phyloP scores from a whole-genome alignment of 2,329 filamentous ascomycete genomes.

The Fusarium scirpi region DNA sequence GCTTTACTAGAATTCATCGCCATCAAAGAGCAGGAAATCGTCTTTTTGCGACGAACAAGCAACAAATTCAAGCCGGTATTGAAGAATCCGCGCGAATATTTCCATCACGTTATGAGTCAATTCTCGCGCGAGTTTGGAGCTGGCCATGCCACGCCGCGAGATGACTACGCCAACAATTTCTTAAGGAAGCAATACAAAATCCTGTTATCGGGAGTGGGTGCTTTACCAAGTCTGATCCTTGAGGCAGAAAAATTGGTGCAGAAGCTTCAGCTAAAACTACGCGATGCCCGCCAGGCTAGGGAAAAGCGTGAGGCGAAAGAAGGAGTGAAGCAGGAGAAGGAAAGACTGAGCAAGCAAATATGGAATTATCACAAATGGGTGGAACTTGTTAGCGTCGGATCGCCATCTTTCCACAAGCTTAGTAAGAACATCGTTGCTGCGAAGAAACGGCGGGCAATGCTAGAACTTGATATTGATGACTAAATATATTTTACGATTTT shows the following conservation, averaged over 20 bases:
- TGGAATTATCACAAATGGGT: not conserved
- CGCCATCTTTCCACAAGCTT: no score
- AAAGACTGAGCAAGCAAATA: not conserved
- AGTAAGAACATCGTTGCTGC: no score
- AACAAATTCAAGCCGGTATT: not conserved
- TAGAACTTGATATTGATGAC: not conserved
- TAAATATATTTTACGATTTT: no score
- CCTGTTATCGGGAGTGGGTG: not conserved
- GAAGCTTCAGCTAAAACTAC: not conserved
- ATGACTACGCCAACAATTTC: no score
- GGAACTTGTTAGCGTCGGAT: not conserved
- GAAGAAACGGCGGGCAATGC: not conserved
- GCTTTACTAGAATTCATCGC: not conserved
- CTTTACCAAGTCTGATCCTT: not conserved
- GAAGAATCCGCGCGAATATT: not conserved
- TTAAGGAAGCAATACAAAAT: not conserved
- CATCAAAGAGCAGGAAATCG: not conserved
- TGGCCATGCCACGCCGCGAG: no score
- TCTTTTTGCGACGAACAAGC: not conserved
- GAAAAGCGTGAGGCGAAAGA: not conserved
- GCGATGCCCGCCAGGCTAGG: not conserved
- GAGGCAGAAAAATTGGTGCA: not conserved
- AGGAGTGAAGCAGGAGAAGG: not conserved
- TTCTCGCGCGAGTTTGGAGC: no score
- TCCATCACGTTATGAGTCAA: no score